Evolutionary conservation across 257 asterid genomes (phyloP), one percentile per base, ranked within the genome.

Genomic region (Scutellaria galericulata): DNA sequence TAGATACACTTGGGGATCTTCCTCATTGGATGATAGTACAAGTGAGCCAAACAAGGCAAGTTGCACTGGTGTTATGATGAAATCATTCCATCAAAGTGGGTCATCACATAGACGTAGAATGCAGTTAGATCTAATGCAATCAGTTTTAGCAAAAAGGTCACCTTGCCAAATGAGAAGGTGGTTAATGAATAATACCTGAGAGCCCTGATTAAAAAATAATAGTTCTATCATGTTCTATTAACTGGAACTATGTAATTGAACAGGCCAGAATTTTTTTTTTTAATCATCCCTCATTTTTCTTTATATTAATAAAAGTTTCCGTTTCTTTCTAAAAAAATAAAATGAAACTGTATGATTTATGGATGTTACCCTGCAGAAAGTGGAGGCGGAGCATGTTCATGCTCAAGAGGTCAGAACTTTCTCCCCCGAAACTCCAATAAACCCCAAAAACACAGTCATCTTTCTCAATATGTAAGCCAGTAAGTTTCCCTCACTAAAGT

Each of bases 1-100:
- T 62, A 81, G 81, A 84, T 91, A 80, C 87, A 93, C 93, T 22
- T 93, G 95, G 89, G 94, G 86, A 42, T 77, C 83, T 70, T 73
- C 84, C 81, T 70, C 86, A 61, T 60, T 89, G 81, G 93, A 85
- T 77, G 96, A 75, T 39, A 14, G 75, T 68, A 57, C 47, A 55
- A 83, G 72, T 68, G 88, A 70, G 68, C 70, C 79, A 55, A 77
- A 80, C 45, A 87, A 64, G 46, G 73, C 81, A 64, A 81, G 90
- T 55, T 89, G 95, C 80, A 56, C 82, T 63, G 87, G 87, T 44
- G 68, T 75, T 51, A 72, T 80, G 47, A 75, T 60, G 67, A 82
- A 83, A 70, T 73, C 96, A 53, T 62, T 86, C 73, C 87, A 74
- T 73, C 77, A 72, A 15, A 83, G 68, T 71, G 86, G 83, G 68